phyloP scores from a whole-genome alignment of 1,284 basidiomycete species.

The Amylostereum areolatum region DNA sequence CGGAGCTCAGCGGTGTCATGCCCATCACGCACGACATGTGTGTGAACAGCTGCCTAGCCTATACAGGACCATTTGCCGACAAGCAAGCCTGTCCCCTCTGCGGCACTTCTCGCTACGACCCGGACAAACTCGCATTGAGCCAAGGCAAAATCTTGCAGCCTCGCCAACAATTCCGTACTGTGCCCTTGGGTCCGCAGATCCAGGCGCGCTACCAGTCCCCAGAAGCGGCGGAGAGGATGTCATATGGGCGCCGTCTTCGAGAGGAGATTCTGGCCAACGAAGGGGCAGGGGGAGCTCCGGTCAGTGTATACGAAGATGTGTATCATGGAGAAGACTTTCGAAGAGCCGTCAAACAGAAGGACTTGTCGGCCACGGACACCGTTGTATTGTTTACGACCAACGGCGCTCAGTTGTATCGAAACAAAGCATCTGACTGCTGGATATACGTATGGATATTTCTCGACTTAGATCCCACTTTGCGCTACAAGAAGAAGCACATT shows the following conservation, averaged over 20 bases:
- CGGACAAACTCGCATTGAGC: not conserved
- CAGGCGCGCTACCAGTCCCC: conserved; percentile 13
- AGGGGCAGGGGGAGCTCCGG: no score
- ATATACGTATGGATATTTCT: conserved; percentile 17
- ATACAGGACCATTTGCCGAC: conserved; percentile 22
- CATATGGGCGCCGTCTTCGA: conserved; percentile 9
- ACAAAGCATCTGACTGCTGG: conserved; percentile 17
- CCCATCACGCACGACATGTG: conserved; percentile 26
- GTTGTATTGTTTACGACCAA: conserved; percentile 15
- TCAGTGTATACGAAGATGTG: no score
- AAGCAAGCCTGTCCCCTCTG: conserved; percentile 16
- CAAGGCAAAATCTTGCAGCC: not conserved
- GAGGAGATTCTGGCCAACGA: not conserved
- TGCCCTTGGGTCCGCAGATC: conserved; percentile 20
- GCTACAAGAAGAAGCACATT: conserved; percentile 13
- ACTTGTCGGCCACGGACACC: conserved; percentile 4
- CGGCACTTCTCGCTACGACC: conserved; percentile 9
- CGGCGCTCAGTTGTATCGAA: conserved; percentile 16
- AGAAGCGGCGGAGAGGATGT: conserved; percentile 11
- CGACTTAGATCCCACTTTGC: conserved; percentile 10
- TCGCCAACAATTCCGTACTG: conserved; percentile 13
- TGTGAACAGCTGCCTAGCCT: conserved; percentile 25
- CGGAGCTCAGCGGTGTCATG: conserved; percentile 20
- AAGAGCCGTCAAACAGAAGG: not conserved
- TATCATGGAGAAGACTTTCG: conserved; percentile 2